Evolutionary conservation across 805 yeast genomes (phyloP), one percentile per base, ranked within the genome.

Genomic region (Saccharomycopsis guyanensis): DNA sequence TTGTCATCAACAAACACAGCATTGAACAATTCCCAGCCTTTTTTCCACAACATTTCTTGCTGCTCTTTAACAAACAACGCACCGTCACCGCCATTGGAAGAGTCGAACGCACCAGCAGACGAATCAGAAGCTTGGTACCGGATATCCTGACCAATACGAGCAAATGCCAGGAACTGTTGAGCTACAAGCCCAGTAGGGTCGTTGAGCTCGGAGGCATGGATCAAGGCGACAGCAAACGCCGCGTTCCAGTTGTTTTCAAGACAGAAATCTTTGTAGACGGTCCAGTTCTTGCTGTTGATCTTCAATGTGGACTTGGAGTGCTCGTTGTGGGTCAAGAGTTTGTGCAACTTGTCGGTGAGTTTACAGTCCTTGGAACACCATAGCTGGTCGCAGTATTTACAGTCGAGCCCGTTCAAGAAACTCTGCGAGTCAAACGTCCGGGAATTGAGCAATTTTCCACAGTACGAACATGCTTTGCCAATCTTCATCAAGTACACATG

Each of bases 331-430:
- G 79, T 78, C 46, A 81, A 66, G 2, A 69, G 60, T 1, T 65
- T 63, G 59, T 86, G 95, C 6, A 73, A 59, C 13, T 61, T 56
- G 55, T 80, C 80, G 18, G 53, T 52, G 47, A 70, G 72, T 56
- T 79, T 78, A 65, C 95, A 86, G 7, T 59, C 60, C 40, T 63
- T 66, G 4, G 79, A 71, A 61, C 95, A 86, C 91, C 93, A 86
- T 41, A 78, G 65, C 43, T 78, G 82, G 5, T 70, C 60, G 55
- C 91, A 83, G 13, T 70, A 69, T 42, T 70, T 66, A 63, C 95
- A 86, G 53, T 79, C 82, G 40, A 80, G 64, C n/a, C 82, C 80
- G 36, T 60, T 64, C 41, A 71, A 59, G 29, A 50, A 44, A 12
- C 49, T 35, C 10, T 35, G 37, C 4, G 49, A 19, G 27, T 47